These are phyloP conservation scores for Tillandsia leiboldiana DNA, from an alignment of 176 grass and related monocot species.

Conservation along the genomic window DNA sequence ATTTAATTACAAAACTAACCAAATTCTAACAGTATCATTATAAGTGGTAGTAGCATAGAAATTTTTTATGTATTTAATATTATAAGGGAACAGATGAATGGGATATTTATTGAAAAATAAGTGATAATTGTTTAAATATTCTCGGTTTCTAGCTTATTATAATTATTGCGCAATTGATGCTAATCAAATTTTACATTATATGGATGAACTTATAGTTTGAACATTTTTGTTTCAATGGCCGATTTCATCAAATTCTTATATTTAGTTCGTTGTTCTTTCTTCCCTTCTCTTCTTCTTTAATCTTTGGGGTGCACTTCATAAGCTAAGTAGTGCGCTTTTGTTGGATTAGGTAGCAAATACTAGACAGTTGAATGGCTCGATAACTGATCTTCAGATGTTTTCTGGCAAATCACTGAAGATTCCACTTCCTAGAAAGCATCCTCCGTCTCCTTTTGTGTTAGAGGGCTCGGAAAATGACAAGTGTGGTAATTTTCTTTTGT, in stretches of 20 bases:
- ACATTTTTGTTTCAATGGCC: neutral
- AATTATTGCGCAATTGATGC: neutral
- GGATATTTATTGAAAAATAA: neutral
- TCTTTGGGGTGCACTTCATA: neutral
- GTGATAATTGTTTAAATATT: neutral
- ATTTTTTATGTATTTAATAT: neutral
- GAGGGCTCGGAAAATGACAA: slow-evolving; percentile 30
- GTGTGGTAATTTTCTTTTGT: neutral
- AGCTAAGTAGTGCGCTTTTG: neutral
- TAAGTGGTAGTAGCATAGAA: neutral
- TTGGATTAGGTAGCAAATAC: slow-evolving; percentile 68
- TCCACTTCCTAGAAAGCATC: slow-evolving; percentile 77
- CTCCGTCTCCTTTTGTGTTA: slow-evolving; percentile 40
- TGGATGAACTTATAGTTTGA: neutral
- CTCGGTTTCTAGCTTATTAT: no score
- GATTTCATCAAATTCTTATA: no score
- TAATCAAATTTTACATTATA: neutral
- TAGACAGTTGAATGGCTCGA: slow-evolving; percentile 73
- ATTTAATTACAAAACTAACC: no score
- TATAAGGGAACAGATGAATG: neutral
- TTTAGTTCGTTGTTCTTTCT: neutral
- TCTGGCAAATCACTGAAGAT: slow-evolving; percentile 66
- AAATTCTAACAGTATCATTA: neutral
- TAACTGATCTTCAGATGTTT: slow-evolving; percentile 96
- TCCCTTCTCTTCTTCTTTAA: neutral